phyloP scores from a whole-genome alignment of 2,329 filamentous ascomycete species.

The Epichloe hybrida region DNA sequence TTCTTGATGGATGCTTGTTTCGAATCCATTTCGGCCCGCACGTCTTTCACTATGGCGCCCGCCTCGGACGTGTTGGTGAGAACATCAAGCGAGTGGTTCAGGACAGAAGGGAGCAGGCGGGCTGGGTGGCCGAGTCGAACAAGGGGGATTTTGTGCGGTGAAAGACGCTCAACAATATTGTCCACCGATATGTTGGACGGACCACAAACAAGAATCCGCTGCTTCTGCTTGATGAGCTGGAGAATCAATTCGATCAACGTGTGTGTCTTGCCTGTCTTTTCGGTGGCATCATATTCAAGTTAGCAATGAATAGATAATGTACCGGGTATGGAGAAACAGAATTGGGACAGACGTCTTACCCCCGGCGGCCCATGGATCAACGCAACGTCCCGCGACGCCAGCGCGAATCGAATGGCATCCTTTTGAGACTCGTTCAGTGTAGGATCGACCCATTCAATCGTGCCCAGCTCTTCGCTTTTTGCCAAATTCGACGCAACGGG shows the following conservation, averaged over 20 bases:
- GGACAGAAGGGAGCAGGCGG: constrained; percentile 71
- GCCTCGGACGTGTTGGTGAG: constrained; percentile 84
- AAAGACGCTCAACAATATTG: constrained; percentile 89
- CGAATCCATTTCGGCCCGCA: constrained; percentile 82
- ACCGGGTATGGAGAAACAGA: neutral
- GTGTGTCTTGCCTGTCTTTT: constrained; percentile 79
- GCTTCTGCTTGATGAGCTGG: constrained; percentile 64
- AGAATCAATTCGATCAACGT: constrained; percentile 90
- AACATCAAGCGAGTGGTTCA: constrained; percentile 83
- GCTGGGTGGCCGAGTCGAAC: constrained; percentile 88
- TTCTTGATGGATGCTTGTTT: constrained; percentile 85
- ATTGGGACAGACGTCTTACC: constrained; percentile 19
- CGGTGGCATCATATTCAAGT: neutral
- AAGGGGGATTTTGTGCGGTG: constrained; percentile 72
- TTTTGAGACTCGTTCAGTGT: constrained; percentile 54
- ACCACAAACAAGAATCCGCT: constrained; percentile 80
- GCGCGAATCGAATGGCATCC: constrained; percentile 63
- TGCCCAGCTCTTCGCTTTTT: constrained; percentile 28
- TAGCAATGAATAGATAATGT: neutral
- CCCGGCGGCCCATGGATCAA: constrained; percentile 92
- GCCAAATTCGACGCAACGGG: constrained; percentile 29
- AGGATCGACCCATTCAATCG: constrained; percentile 47
- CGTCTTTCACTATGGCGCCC: constrained; percentile 76
- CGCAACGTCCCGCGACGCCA: constrained; percentile 69
- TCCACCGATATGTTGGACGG: constrained; percentile 96